Percentiles rank a stretch among this genome's conserved stretches.
Conservation (phyloP, 1,284 basidiomycete genomes). For the Ceratobasidium sp. region DNA sequence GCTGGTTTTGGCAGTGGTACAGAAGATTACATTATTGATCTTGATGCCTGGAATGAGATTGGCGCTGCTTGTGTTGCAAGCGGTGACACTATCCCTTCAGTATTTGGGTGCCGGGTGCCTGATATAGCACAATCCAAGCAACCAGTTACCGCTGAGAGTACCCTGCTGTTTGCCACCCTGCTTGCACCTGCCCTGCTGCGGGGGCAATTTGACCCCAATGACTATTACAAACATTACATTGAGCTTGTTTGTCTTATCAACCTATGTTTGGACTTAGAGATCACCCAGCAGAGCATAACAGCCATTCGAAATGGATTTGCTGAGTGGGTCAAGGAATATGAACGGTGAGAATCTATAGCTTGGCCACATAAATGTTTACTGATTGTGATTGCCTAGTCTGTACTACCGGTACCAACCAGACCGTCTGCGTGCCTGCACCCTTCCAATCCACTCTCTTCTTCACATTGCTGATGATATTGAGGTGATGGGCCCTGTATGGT, state of each 20-base stretch:
- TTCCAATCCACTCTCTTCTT: slow-evolving; percentile 62
- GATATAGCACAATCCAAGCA: slow-evolving; percentile 59
- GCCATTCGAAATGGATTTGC: slow-evolving; percentile 57
- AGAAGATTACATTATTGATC: slow-evolving; percentile 50
- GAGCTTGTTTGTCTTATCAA: slow-evolving; percentile 59
- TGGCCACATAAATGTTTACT: slow-evolving; percentile 47
- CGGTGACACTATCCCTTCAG: neutral
- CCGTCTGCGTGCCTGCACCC: slow-evolving; percentile 57
- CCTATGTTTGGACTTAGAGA: slow-evolving; percentile 60
- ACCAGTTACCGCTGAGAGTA: slow-evolving; percentile 55
- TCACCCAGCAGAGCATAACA: slow-evolving; percentile 57
- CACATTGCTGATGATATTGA: slow-evolving; percentile 59
- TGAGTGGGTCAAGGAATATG: slow-evolving; percentile 58
- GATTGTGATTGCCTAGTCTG: slow-evolving; percentile 52
- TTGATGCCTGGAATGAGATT: slow-evolving; percentile 57
- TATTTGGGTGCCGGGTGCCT: slow-evolving; percentile 56
- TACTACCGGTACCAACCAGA: slow-evolving; percentile 59
- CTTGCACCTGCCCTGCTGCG: slow-evolving; percentile 59
- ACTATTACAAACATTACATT: slow-evolving; percentile 63
- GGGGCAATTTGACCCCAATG: slow-evolving; percentile 52
- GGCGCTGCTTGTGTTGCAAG: slow-evolving; percentile 56
- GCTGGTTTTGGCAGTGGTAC: slow-evolving; percentile 8
- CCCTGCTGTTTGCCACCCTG: slow-evolving; percentile 60
- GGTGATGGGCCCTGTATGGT: slow-evolving; percentile 59
- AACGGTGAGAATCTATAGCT: slow-evolving; percentile 58